Conservation (phyloP, 2,329 filamentous ascomycete genomes). For the Aspergillus arachidicola region DNA sequence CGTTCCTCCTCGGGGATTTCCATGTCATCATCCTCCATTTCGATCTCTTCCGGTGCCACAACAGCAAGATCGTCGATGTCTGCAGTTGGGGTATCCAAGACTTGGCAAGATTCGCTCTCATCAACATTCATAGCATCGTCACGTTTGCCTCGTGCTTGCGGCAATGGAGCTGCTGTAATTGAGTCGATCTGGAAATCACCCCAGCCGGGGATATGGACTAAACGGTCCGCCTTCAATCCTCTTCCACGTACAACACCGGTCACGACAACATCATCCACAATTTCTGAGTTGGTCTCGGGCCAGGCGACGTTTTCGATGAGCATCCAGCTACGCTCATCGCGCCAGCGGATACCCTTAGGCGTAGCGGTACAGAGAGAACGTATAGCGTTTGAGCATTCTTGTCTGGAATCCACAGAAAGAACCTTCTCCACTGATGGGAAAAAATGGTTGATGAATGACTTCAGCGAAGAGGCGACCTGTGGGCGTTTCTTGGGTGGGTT, state of each 20-base stretch:
- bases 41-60: conserved; percentile 81
- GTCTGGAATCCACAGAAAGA: conserved; percentile 81
- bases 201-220: conserved; percentile 92
- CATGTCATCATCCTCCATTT: conserved; percentile 71
- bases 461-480: conserved; percentile 78
- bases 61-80: conserved; percentile 83
- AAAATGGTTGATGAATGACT: conserved; percentile 92
- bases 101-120: conserved; percentile 50
- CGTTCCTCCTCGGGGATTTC: conserved; percentile 58
- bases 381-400: conserved; percentile 89
- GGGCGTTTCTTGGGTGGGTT: conserved; percentile 77
- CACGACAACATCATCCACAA: conserved; percentile 64
- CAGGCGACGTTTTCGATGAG: conserved; percentile 80
- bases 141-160: conserved; percentile 55
- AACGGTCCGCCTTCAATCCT: conserved; percentile 82
- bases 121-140: conserved; percentile 70
- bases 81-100: conserved; percentile 71
- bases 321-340: conserved; percentile 96
- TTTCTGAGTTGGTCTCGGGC: conserved; percentile 54
- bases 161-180: conserved; percentile 75
- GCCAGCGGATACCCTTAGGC: conserved; percentile 93
- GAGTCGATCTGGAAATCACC: conserved; percentile 91
- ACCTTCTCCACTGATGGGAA: conserved; percentile 91
- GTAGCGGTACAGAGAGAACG: conserved; percentile 87
- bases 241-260: conserved; percentile 86